Evolutionary conservation across 2,329 filamentous ascomycete species (phyloP), one percentile per base, ranked within the genome.

Genomic region (Laburnicola sp.): DNA sequence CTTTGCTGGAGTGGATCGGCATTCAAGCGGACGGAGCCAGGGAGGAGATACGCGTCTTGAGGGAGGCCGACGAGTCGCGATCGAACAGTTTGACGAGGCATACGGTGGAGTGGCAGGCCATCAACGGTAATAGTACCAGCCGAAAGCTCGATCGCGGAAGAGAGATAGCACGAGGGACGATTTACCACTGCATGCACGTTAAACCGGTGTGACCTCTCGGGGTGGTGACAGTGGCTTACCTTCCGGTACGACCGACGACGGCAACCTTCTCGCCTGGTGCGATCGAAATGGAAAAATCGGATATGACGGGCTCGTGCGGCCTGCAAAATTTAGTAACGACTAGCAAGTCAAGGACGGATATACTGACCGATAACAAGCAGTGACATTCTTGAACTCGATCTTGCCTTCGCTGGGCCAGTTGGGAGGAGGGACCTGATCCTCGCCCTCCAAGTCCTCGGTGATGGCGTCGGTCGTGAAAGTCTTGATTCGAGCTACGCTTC

Each of bases 401-500:
- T 26, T 34, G 2, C 48, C 48, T 21, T 45, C 7, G 30, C 35
- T 22, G 11, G 48, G 48, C 48, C 48, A 50, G n/a, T 30, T 10
- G 16, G 22, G 10, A 25, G 48, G 41, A 23, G 48, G 41, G 21
- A 30, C 73, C 52, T 78, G 67, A 8, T 21, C 26, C 28, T 41
- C 48, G 9, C 40, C 21, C 11, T 40, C 34, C 8, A 22, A 22
- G 23, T 50, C 70, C 53, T 80, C 78, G 0, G 71, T 70, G 3
- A 69, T 58, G 2, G 74, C 74, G 9, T 63, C 70, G 11, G 70
- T 63, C 2, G 70, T 70, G 50, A 82, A 82, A 6, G 74, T 69
- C 57, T 76, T 78, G 43, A 82, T 70, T 6, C 82, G 72, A n/a
- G 76, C 69, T 25, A 84, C 73, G 3, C 81, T 80, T 3, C 81